phyloP scores from a whole-genome alignment of 169 alveolate species.

The Eimeria necatrix region DNA sequence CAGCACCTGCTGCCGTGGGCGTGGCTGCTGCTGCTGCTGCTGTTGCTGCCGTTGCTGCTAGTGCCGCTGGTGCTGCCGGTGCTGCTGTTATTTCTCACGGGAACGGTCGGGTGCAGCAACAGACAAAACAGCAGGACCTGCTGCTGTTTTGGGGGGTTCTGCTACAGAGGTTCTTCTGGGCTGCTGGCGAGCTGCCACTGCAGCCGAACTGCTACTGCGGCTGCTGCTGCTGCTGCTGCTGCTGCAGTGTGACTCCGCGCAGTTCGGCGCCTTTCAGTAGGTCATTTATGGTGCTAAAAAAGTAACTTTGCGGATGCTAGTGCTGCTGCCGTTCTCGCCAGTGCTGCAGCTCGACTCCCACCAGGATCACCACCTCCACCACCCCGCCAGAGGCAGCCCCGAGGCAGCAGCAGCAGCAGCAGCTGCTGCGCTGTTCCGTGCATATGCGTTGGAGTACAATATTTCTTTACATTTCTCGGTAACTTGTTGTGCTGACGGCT shows the following conservation, averaged over 20 bases:
- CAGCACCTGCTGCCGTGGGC: slow-evolving; percentile 16
- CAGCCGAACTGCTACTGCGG: too few species aligned
- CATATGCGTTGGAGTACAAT: too few species aligned
- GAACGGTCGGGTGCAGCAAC: background rate
- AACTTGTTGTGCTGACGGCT: too few species aligned
- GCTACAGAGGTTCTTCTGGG: too few species aligned
- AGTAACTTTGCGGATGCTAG: background rate
- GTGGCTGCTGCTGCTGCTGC: too few species aligned
- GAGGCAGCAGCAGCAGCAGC: slow-evolving; percentile 18
- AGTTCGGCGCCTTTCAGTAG: background rate
- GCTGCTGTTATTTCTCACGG: background rate
- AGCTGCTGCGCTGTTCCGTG: slow-evolving; percentile 17
- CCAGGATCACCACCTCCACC: slow-evolving; percentile 46
- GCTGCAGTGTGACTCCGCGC: background rate
- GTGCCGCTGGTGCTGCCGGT: background rate
- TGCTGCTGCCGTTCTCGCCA: background rate
- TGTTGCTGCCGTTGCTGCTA: background rate
- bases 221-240: background rate
- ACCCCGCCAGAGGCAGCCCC: slow-evolving; percentile 40
- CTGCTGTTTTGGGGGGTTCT: too few species aligned
- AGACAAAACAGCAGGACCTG: too few species aligned
- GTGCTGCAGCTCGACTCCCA: slow-evolving; percentile 20
- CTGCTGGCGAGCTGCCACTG: too few species aligned
- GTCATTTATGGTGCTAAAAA: background rate
- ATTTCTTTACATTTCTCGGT: too few species aligned